Conservation (phyloP, 2,329 filamentous ascomycete genomes). For the Verticillium isaacii region DNA sequence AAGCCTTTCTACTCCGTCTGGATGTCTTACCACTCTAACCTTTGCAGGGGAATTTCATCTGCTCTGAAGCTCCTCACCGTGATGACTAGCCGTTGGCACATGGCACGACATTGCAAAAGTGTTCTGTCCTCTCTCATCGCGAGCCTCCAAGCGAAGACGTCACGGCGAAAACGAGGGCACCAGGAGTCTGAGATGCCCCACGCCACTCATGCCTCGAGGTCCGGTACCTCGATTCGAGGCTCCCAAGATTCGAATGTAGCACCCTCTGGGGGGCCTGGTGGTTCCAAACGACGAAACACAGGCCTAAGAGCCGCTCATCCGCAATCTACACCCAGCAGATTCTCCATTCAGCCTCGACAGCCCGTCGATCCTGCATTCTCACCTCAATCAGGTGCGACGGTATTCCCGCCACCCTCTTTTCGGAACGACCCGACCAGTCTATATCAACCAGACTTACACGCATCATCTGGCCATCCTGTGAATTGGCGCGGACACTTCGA, state of each 20-base stretch:
- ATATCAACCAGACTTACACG: neutral
- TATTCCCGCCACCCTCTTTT: neutral
- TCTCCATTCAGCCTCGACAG: neutral
- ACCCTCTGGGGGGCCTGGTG: too few relatives aligned
- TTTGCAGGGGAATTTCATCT: neutral
- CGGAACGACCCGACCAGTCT: neutral
- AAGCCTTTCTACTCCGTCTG: neutral
- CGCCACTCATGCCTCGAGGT: neutral
- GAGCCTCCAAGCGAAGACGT: neutral
- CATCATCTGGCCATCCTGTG: neutral
- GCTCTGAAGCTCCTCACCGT: neutral
- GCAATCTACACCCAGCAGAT: neutral
- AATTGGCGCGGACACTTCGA: neutral
- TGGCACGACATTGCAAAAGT: slow-evolving; percentile 8
- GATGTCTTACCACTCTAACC: neutral
- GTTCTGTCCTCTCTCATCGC: slow-evolving; percentile 4
- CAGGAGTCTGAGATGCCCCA: neutral
- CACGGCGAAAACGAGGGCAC: neutral
- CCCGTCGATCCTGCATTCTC: neutral
- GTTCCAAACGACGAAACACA: neutral
- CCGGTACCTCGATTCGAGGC: neutral
- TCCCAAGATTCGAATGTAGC: neutral
- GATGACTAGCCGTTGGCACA: slow-evolving; percentile 5
- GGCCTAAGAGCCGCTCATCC: neutral
- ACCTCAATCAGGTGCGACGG: neutral